phyloP scores from a whole-genome alignment of 2,329 filamentous ascomycete genomes.

The Ophiocordyceps australis region DNA sequence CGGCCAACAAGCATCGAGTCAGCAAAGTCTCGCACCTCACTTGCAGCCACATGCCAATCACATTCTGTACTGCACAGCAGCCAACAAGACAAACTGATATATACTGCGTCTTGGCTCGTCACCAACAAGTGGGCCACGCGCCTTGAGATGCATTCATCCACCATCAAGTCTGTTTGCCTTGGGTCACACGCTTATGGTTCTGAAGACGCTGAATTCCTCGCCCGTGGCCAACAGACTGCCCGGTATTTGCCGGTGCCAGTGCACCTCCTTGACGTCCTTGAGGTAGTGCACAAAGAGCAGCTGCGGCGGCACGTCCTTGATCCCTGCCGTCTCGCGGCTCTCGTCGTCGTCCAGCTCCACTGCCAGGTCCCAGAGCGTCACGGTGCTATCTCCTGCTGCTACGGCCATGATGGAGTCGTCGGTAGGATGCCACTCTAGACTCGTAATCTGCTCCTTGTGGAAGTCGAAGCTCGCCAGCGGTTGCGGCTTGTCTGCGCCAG shows the following conservation, averaged over 20 bases:
- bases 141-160: no score
- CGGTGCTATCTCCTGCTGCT: conserved; percentile 79
- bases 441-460: conserved; percentile 93
- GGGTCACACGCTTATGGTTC: conserved; percentile 72
- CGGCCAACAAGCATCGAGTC: no score
- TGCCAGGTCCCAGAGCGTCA: conserved; percentile 91
- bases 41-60: no score
- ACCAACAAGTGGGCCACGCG: no score
- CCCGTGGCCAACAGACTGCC: conserved; percentile 82
- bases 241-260: conserved; percentile 95
- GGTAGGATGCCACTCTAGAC: conserved; percentile 91
- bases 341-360: conserved; percentile 97
- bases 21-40: no score
- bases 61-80: no score
- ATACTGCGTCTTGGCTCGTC: no score
- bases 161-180: no score
- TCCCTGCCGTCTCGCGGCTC: conserved; percentile 71
- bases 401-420: conserved; percentile 93
- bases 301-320: conserved; percentile 84
- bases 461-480: conserved; percentile 90
- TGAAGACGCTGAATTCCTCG: conserved; percentile 71
- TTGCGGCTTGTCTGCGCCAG: conserved; percentile 38
- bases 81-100: no score
- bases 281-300: conserved; percentile 94
- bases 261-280: conserved; percentile 83